phyloP scores from a whole-genome alignment of 805 yeast species.

The Metschnikowia drakensbergensis region DNA sequence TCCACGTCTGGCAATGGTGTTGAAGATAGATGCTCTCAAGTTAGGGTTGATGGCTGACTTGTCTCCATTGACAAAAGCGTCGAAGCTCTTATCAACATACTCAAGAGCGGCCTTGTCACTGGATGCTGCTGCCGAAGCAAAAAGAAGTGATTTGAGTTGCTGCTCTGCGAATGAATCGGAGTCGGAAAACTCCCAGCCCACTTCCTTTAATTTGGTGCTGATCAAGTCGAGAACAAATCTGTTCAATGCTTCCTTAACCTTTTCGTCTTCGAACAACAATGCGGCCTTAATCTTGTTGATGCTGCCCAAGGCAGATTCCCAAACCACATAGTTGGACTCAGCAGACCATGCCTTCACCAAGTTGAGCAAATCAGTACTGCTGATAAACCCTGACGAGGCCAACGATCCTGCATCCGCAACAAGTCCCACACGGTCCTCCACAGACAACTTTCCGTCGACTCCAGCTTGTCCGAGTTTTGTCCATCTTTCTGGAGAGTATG shows the following conservation, averaged over 20 bases:
- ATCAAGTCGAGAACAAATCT: conserved; percentile 54
- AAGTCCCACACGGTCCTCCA: conserved; percentile 74
- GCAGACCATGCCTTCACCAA: conserved; percentile 58
- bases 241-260: conserved; percentile 45
- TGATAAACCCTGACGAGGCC: conserved; percentile 65
- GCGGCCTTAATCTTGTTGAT: conserved; percentile 48
- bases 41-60: conserved; percentile 69
- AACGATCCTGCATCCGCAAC: conserved; percentile 77
- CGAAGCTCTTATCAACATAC: conserved; percentile 49
- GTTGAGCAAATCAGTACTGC: conserved; percentile 56
- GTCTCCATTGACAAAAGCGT: conserved; percentile 56
- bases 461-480: conserved; percentile 60
- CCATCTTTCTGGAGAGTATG: conserved; percentile 68
- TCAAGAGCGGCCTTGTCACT: conserved; percentile 46
- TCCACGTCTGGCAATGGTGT: conserved; percentile 63
- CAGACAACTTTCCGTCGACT: conserved; percentile 54
- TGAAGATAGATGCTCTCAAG: conserved; percentile 62
- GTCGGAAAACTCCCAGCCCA: conserved; percentile 64
- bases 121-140: conserved; percentile 54
- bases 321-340: conserved; percentile 62
- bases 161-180: conserved; percentile 57
- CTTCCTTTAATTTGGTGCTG: conserved; percentile 45
- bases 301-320: conserved; percentile 56
- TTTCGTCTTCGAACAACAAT: conserved; percentile 51
- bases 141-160: conserved; percentile 63